Evolutionary conservation across 2,329 filamentous ascomycete species (phyloP).

Genomic region (Periconia sp.): DNA sequence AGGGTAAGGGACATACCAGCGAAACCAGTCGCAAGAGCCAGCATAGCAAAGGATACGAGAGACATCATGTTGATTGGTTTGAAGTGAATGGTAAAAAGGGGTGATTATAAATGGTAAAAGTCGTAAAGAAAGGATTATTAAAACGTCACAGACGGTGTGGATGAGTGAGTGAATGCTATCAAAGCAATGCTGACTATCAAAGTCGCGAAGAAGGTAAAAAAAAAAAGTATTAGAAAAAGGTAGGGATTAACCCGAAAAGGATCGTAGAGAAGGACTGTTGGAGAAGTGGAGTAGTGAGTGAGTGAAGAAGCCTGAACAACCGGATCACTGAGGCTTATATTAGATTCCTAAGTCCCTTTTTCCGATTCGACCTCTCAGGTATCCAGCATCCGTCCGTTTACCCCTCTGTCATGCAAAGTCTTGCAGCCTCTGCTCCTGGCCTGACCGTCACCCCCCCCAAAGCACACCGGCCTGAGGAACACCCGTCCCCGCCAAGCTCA

Average conservation of each 20-base stretch:
- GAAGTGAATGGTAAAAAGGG: conserved; percentile 11
- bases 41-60: conserved; percentile 25
- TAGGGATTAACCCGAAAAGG: conserved; percentile 16
- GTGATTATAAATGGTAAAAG: conserved; percentile 21
- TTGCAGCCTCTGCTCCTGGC: conserved; percentile 9
- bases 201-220: conserved; percentile 27
- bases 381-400: neutral
- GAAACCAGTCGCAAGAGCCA: conserved; percentile 37
- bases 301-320: conserved; percentile 13
- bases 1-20: conserved; percentile 25
- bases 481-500: conserved; percentile 22
- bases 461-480: conserved; percentile 14
- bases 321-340: conserved; percentile 32
- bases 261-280: conserved; percentile 7
- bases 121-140: conserved; percentile 16
- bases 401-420: conserved; percentile 1
- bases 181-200: conserved; percentile 37
- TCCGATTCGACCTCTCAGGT: neutral
- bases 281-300: conserved; percentile 17
- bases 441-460: conserved; percentile 15
- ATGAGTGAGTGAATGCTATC: conserved; percentile 16
- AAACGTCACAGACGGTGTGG: conserved; percentile 36
- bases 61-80: conserved; percentile 25
- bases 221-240: conserved; percentile 24
- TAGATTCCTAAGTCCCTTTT: conserved; percentile 4